Conservation (phyloP, 1,284 basidiomycete species). For the Inonotus obliquus region DNA sequence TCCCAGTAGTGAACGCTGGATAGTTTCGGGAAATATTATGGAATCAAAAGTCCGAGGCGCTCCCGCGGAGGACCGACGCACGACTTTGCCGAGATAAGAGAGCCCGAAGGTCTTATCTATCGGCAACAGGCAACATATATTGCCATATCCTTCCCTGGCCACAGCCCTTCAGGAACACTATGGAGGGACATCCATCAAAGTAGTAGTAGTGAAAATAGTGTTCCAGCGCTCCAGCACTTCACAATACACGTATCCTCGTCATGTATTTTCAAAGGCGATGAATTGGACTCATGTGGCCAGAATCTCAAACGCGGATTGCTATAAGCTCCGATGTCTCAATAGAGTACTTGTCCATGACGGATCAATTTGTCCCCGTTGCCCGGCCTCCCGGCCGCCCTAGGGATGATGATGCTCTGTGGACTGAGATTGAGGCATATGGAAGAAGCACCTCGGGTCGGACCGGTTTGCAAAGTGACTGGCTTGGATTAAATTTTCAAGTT, state of each 20-base stretch:
- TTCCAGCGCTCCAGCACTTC: no score
- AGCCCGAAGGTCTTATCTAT: neutral
- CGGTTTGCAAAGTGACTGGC: neutral
- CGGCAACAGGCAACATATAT: neutral
- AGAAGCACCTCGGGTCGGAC: neutral
- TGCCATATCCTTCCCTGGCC: neutral
- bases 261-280: no score
- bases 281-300: no score
- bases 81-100: neutral
- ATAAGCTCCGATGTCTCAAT: no score
- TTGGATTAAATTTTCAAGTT: neutral
- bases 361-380: no score
- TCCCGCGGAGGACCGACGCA: neutral
- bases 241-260: no score
- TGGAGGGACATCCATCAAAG: neutral
- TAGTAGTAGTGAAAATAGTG: neutral
- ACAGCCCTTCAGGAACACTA: neutral
- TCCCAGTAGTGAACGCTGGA: no score
- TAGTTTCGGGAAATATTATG: neutral
- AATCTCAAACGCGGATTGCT: no score
- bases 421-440: no score
- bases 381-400: no score
- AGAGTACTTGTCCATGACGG: no score
- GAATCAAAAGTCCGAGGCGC: neutral
- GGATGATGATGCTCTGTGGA: no score